phyloP scores from a whole-genome alignment of 805 yeast genomes.

The Ogataea populi-albae region DNA sequence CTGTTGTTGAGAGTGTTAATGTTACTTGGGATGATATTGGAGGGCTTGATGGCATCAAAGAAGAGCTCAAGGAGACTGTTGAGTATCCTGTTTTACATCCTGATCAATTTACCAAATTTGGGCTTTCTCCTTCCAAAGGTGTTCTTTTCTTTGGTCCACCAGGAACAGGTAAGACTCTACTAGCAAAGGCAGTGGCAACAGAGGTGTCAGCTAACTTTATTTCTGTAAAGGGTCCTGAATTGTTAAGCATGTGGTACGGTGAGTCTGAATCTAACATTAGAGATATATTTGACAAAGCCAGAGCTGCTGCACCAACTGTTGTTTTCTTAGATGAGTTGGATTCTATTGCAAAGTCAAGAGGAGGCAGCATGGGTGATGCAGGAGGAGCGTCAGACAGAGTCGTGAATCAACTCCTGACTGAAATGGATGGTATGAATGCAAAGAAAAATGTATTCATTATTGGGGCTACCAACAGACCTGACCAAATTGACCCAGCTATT shows the following conservation, averaged over 20 bases:
- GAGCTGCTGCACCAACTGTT: slow-evolving; percentile 99
- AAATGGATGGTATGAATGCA: slow-evolving; percentile 99
- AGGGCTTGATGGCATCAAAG: slow-evolving; percentile 94
- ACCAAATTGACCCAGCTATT: slow-evolving; percentile 97
- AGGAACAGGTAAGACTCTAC: slow-evolving; percentile 98
- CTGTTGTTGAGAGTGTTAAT: slow-evolving; percentile 97
- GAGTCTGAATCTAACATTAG: slow-evolving; percentile 97
- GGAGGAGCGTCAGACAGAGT: slow-evolving; percentile 97
- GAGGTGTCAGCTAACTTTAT: slow-evolving; percentile 98
- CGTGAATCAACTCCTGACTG: slow-evolving; percentile 91
- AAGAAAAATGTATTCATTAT: slow-evolving; percentile 98
- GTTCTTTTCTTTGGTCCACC: slow-evolving; percentile 99
- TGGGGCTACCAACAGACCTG: slow-evolving; percentile 99
- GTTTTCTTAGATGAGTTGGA: slow-evolving; percentile 98
- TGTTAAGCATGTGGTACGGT: slow-evolving; percentile 98
- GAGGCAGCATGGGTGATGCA: slow-evolving; percentile 87
- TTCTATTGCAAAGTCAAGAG: slow-evolving; percentile 96
- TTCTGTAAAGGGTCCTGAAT: slow-evolving; percentile 95
- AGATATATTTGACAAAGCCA: slow-evolving; percentile 96
- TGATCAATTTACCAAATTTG: slow-evolving; percentile 97
- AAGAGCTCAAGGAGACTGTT: slow-evolving; percentile 96
- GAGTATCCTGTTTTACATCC: slow-evolving; percentile 99
- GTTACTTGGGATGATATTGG: slow-evolving; percentile 99
- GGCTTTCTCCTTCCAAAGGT: slow-evolving; percentile 97
- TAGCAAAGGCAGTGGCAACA: slow-evolving; percentile 99